A percentile compares a stretch with the other conserved stretches of the same genome.
phyloP scores from a whole-genome alignment of 768 basidiomycete genomes.

The Boletus coccyginus region DNA sequence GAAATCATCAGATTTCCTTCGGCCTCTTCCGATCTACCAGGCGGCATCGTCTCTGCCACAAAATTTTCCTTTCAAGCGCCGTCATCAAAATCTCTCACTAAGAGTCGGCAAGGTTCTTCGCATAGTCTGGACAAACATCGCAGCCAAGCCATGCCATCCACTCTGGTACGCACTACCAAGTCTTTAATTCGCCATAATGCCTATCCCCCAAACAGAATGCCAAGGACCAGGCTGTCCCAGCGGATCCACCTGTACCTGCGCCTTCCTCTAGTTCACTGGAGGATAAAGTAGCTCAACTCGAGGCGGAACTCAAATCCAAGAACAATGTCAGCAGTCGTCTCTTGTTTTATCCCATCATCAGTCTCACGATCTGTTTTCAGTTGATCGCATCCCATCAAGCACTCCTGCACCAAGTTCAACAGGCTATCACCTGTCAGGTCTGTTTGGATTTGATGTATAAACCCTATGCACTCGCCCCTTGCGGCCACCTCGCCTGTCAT shows the following conservation, averaged over 20 bases:
- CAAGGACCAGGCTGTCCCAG: background rate
- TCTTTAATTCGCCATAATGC: background rate
- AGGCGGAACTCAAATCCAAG: constrained; percentile 42
- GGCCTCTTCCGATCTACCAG: constrained; percentile 7
- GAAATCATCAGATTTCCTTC: constrained; percentile 28
- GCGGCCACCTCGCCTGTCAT: constrained; percentile 73
- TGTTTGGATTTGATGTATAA: constrained; percentile 73
- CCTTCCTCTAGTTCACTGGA: constrained; percentile 7
- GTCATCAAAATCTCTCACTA: background rate
- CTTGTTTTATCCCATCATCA: background rate
- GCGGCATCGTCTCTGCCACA: background rate
- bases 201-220: constrained; percentile 12
- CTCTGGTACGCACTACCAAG: constrained; percentile 11
- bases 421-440: constrained; percentile 73
- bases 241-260: background rate
- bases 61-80: background rate
- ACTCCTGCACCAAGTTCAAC: constrained; percentile 52
- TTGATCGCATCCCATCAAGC: constrained; percentile 52
- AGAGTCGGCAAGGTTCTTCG: background rate
- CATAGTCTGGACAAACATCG: background rate
- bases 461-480: constrained; percentile 73
- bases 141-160: constrained; percentile 6
- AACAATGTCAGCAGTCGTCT: constrained; percentile 32
- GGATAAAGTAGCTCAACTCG: constrained; percentile 39
- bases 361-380: constrained; percentile 27